Conservation (phyloP, 495 filamentous ascomycete species). For the Penicillium ochrochloron region DNA sequence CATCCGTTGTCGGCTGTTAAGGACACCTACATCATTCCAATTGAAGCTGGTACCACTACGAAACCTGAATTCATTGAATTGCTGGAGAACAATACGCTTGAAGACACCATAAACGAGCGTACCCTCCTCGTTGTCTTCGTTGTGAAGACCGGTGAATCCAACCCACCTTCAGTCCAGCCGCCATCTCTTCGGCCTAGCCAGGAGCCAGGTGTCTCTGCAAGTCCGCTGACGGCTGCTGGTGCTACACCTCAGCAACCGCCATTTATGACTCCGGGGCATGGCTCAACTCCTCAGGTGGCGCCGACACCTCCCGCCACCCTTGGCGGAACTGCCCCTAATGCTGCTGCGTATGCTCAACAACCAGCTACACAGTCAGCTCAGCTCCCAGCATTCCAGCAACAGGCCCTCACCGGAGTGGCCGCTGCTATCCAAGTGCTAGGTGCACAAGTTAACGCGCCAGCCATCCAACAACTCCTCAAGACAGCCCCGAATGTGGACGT, state of each 20-base stretch:
- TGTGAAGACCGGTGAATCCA: slow-evolving; percentile 57
- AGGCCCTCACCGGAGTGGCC: slow-evolving; percentile 29
- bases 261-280: slow-evolving; percentile 29
- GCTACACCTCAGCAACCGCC: slow-evolving; percentile 44
- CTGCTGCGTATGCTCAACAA: slow-evolving; percentile 45
- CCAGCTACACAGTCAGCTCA: slow-evolving; percentile 29
- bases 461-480: slow-evolving; percentile 68
- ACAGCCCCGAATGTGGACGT: slow-evolving; percentile 65
- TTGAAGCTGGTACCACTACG: slow-evolving; percentile 61
- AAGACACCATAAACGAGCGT: slow-evolving; percentile 66
- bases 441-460: slow-evolving; percentile 59
- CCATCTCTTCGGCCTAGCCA: slow-evolving; percentile 49
- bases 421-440: slow-evolving; percentile 60
- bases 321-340: slow-evolving; percentile 22
- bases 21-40: slow-evolving; percentile 77
- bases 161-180: slow-evolving; percentile 50
- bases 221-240: slow-evolving; percentile 50
- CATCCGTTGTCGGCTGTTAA: slow-evolving; percentile 69
- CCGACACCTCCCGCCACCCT: slow-evolving; percentile 34
- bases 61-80: slow-evolving; percentile 77
- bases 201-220: slow-evolving; percentile 43
- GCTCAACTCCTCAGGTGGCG: slow-evolving; percentile 28
- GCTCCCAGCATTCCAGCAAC: slow-evolving; percentile 20
- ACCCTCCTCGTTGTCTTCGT: slow-evolving; percentile 80
- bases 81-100: slow-evolving; percentile 72